These are phyloP conservation scores for Pseudogymnoascus sp. DNA, from an alignment of 2,329 filamentous ascomycete species.

Conservation along the genomic window DNA sequence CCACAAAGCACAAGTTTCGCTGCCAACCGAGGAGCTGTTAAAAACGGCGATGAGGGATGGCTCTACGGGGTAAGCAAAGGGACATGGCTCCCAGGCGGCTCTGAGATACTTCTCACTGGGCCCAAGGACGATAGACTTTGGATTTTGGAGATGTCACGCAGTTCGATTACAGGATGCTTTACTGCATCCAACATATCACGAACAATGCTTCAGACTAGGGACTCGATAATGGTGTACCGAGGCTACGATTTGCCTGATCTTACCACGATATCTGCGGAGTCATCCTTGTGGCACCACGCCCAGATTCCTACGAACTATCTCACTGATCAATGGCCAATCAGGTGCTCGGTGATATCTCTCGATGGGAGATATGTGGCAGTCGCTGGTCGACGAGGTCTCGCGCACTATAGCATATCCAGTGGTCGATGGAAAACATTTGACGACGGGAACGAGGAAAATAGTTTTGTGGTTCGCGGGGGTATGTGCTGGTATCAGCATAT, in stretches of 20 bases:
- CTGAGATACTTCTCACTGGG: constrained; percentile 70
- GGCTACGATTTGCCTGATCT: constrained; percentile 88
- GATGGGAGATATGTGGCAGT: constrained; percentile 93
- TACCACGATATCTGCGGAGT: constrained; percentile 84
- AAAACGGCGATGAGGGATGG: constrained; percentile 71
- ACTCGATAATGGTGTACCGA: constrained; percentile 83
- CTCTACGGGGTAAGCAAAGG: constrained; percentile 69
- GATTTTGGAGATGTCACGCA: constrained; percentile 86
- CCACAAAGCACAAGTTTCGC: constrained; percentile 76
- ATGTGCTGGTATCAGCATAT: constrained; percentile 99
- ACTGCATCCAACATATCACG: constrained; percentile 84
- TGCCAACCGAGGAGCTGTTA: constrained; percentile 55
- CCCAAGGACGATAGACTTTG: constrained; percentile 71
- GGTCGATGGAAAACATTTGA: constrained; percentile 93
- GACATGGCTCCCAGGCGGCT: constrained; percentile 81
- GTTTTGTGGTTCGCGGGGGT: constrained; percentile 85
- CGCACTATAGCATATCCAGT: constrained; percentile 92
- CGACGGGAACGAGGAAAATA: constrained; percentile 72
- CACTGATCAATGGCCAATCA: constrained; percentile 87
- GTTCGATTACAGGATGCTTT: constrained; percentile 86
- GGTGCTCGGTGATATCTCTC: constrained; percentile 75
- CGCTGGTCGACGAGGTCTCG: constrained; percentile 85
- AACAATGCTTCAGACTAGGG: constrained; percentile 80
- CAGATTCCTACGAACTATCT: constrained; percentile 81
- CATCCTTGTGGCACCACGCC: constrained; percentile 89